phyloP scores from a whole-genome alignment of 805 yeast species.

The Saturnispora serradocipensis region DNA sequence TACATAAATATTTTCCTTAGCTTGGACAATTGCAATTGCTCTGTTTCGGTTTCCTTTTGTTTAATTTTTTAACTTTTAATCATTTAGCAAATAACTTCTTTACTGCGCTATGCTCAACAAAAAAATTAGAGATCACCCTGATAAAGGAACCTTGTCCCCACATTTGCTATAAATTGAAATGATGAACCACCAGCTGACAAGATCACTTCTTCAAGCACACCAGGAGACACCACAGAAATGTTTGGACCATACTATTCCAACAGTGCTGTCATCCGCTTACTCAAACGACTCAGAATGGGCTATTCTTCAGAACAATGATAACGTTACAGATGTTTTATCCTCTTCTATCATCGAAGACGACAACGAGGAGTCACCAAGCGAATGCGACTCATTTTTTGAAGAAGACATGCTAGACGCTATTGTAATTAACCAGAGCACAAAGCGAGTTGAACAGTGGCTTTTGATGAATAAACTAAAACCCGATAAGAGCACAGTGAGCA shows the following conservation, averaged over 20 bases:
- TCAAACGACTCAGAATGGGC: conserved; percentile 6
- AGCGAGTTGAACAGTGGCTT: conserved; percentile 5
- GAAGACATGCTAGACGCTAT: conserved; percentile 2
- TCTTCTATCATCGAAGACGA: background rate
- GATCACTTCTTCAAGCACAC: background rate
- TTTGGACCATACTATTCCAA: background rate
- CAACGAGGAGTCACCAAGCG: background rate
- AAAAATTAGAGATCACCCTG: background rate
- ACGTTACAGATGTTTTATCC: conserved; percentile 2
- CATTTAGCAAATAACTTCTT: background rate
- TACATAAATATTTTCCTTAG: background rate
- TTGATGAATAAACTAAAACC: background rate
- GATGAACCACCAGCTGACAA: background rate
- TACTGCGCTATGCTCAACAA: background rate
- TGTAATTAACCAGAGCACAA: background rate
- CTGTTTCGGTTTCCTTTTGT: background rate
- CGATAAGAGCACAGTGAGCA: background rate
- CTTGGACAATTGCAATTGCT: background rate
- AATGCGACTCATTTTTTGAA: background rate
- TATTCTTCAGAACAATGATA: background rate
- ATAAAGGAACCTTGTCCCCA: background rate
- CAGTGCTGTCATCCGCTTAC: background rate
- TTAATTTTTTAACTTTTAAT: background rate
- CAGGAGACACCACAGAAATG: background rate
- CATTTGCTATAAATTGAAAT: background rate